phyloP scores from a whole-genome alignment of 176 grass and related monocot species.

The Thinopyrum elongatum region DNA sequence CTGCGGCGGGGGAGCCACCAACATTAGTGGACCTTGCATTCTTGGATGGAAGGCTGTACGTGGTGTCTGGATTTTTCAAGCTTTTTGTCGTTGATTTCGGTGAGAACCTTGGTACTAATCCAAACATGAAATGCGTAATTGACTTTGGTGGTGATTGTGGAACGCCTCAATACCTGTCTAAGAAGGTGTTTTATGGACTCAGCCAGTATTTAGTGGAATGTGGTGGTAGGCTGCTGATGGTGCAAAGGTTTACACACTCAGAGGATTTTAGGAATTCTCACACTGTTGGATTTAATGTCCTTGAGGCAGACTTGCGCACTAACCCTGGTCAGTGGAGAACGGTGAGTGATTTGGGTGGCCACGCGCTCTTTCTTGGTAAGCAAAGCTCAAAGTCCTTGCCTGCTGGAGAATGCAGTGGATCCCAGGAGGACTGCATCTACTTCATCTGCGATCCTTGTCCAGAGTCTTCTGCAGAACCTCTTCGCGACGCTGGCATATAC shows the following conservation, averaged over 20 bases:
- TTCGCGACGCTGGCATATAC: not conserved
- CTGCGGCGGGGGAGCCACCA: too few relatives aligned
- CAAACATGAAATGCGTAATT: not conserved
- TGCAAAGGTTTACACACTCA: not conserved
- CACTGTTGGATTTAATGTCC: slow-evolving; percentile 2
- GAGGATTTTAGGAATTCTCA: not conserved
- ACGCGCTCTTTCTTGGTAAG: slow-evolving; percentile 13
- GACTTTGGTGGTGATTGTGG: not conserved
- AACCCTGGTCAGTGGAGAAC: not conserved
- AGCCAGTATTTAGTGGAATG: not conserved
- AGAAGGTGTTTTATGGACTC: not conserved
- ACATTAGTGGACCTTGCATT: not conserved
- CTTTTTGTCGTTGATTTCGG: not conserved
- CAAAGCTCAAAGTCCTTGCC: slow-evolving; percentile 13
- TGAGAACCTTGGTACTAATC: not conserved
- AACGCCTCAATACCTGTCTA: not conserved
- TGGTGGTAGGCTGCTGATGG: not conserved
- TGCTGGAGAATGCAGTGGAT: slow-evolving; percentile 1
- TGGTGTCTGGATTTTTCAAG: not conserved
- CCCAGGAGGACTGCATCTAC: slow-evolving; percentile 6
- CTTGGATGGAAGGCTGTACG: not conserved
- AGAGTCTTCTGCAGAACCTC: not conserved
- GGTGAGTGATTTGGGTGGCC: not conserved
- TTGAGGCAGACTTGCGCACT: not conserved
- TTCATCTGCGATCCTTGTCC: not conserved